phyloP scores from a whole-genome alignment of 768 basidiomycete genomes.

The Lepiota venenata region DNA sequence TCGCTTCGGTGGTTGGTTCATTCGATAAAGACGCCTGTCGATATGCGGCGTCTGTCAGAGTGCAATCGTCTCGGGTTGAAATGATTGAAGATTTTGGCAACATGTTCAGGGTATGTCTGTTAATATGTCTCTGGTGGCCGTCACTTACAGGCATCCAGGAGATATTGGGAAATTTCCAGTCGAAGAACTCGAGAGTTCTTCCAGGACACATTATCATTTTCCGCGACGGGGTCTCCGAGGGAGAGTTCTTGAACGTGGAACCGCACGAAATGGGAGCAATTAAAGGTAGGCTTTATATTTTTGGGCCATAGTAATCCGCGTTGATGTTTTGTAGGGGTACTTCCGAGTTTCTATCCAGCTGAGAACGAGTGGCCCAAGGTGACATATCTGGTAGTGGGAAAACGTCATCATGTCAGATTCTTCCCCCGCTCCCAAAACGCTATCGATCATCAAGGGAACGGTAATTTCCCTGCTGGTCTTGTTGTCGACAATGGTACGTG shows the following conservation, averaged over 20 bases:
- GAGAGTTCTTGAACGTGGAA: slow-evolving; percentile 33
- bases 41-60: slow-evolving; percentile 38
- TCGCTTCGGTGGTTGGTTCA: slow-evolving; percentile 58
- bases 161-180: slow-evolving; percentile 19
- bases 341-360: slow-evolving; percentile 7
- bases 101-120: slow-evolving; percentile 32
- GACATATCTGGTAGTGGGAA: slow-evolving; percentile 59
- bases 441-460: slow-evolving; percentile 42
- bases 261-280: slow-evolving; percentile 44
- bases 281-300: slow-evolving; percentile 26
- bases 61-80: slow-evolving; percentile 48
- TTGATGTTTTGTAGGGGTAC: not conserved
- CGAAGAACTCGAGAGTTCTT: slow-evolving; percentile 5
- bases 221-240: slow-evolving; percentile 46
- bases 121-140: not conserved
- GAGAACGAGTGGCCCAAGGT: slow-evolving; percentile 30
- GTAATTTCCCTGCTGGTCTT: slow-evolving; percentile 39
- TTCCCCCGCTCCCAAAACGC: slow-evolving; percentile 14
- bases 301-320: slow-evolving; percentile 13
- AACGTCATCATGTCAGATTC: slow-evolving; percentile 59
- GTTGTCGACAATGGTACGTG: slow-evolving; percentile 31
- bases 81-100: slow-evolving; percentile 38
- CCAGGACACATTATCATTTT: slow-evolving; percentile 39
- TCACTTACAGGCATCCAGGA: slow-evolving; percentile 2
- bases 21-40: slow-evolving; percentile 39